Evolutionary conservation across 1,139 yeast genomes (phyloP), one percentile per base, ranked within the genome.

Genomic region (Yamadazyma songkhlaensis): DNA sequence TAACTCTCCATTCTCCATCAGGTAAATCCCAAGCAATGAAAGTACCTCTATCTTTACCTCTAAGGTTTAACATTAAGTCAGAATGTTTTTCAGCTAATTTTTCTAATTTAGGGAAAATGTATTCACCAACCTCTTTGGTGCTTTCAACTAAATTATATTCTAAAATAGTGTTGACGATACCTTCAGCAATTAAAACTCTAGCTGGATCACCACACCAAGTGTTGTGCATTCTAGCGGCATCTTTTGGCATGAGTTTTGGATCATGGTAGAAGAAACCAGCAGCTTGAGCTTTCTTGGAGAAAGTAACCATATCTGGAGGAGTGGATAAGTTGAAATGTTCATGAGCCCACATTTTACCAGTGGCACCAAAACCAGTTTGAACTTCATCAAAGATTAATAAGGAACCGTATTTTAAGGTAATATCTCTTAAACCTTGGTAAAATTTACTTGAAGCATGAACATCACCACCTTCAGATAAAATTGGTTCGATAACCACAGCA

Each of bases 391-490:
- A 72, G 46, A 81, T 81, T 70, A 77, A 72, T 40, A 80, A 74
- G 37, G 79, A 73, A 31, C 69, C 79, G 55, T 79, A 64, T 52
- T 79, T 77, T 46, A 67, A 56, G 27, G 86, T 79, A 41, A 81
- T 55, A 43, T 79, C 83, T 63, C 87, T 73, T 46, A 81, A 60
- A 6, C 79, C 76, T 59, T 81, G 86, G 70, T 80, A 79, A 58
- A 78, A 81, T 39, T 60, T 69, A 11, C 73, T 55, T 6, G 84
- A 69, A 3, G 77, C 86, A 54, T 78, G 86, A 64, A 79, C 79
- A 57, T 81, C 88, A 57, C 88, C 88, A 55, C 88, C 88, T 63
- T 81, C 88, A 6, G 85, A 74, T 60, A 81, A 87, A 45, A 81
- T 80, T 32, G 88, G 88, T 59, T 81, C 90, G 40, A 82, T 75